Percentiles rank a stretch among this genome's conserved stretches.
Conservation (phyloP, 1,284 basidiomycete genomes). For the Cryptococcus depauperatus region DNA sequence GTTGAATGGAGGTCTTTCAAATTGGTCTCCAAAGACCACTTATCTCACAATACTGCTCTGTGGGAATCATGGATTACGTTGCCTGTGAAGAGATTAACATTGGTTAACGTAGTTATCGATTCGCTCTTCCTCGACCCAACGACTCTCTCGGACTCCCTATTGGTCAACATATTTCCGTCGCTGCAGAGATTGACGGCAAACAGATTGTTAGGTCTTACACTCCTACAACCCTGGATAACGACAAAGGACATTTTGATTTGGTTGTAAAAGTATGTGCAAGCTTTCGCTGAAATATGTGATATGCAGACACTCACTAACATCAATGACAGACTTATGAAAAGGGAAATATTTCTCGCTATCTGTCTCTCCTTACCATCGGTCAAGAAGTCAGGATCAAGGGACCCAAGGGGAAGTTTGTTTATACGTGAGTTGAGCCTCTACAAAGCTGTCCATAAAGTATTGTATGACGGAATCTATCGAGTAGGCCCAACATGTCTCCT, state of each 20-base stretch:
- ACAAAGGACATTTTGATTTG: slow-evolving; percentile 88
- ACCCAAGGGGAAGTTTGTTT: slow-evolving; percentile 88
- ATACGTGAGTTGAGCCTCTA: slow-evolving; percentile 49
- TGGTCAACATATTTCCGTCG: slow-evolving; percentile 90
- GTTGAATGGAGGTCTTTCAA: slow-evolving; percentile 69
- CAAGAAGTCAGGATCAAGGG: slow-evolving; percentile 84
- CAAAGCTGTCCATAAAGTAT: neutral
- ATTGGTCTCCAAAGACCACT: slow-evolving; percentile 67
- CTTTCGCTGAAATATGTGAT: too few species aligned
- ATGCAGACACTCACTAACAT: neutral
- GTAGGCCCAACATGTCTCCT: slow-evolving; percentile 54
- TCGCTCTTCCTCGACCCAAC: slow-evolving; percentile 63
- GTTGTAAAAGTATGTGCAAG: slow-evolving; percentile 73
- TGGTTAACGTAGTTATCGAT: slow-evolving; percentile 67
- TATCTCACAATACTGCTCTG: slow-evolving; percentile 95
- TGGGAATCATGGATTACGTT: slow-evolving; percentile 45
- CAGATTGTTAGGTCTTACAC: slow-evolving; percentile 86
- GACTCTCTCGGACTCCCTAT: slow-evolving; percentile 86
- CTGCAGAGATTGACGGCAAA: slow-evolving; percentile 86
- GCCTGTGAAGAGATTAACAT: neutral
- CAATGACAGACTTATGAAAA: slow-evolving; percentile 74
- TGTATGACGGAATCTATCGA: slow-evolving; percentile 12
- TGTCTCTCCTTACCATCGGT: slow-evolving; percentile 72
- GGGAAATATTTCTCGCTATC: slow-evolving; percentile 87
- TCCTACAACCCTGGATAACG: slow-evolving; percentile 84